A percentile compares a stretch with the other conserved stretches of the same genome.
These are phyloP conservation scores for Lactarius pseudohatsudake DNA, from an alignment of 768 basidiomycete genomes.

Conservation along the genomic window DNA sequence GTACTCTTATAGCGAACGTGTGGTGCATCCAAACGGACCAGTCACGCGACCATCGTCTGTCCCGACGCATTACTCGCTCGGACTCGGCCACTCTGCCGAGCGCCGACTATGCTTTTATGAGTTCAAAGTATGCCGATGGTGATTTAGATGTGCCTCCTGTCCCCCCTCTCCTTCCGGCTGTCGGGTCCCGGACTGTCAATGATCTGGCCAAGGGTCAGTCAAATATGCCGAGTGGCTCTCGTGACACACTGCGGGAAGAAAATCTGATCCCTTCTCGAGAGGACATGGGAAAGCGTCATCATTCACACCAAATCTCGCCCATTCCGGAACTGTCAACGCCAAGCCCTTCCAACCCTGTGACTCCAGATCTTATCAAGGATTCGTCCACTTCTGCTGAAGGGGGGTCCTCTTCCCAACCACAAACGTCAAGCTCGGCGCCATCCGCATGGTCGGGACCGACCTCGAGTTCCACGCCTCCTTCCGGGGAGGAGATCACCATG, in stretches of 20 bases:
- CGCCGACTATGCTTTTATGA: constrained; percentile 9
- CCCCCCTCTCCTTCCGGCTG: constrained; percentile 4
- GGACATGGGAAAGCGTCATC: background rate
- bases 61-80: constrained; percentile 22
- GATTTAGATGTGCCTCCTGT: constrained; percentile 8
- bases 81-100: constrained; percentile 28
- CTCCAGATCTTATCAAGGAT: constrained; percentile 22
- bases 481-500: constrained; percentile 3
- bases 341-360: constrained; percentile 5
- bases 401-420: constrained; percentile 4
- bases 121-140: background rate
- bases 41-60: constrained; percentile 13
- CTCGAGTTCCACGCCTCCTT: constrained; percentile 12
- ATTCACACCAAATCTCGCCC: constrained; percentile 7
- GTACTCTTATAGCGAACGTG: constrained; percentile 15
- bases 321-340: constrained; percentile 13
- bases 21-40: constrained; percentile 17
- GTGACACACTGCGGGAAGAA: background rate
- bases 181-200: background rate
- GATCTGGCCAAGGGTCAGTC: background rate
- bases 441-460: constrained; percentile 8
- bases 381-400: constrained; percentile 12
- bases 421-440: constrained; percentile 3
- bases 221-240: background rate
- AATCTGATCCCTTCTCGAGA: background rate